Base-by-base conservation (phyloP, 768 basidiomycete species). In the Mycena polygramma region DNA sequence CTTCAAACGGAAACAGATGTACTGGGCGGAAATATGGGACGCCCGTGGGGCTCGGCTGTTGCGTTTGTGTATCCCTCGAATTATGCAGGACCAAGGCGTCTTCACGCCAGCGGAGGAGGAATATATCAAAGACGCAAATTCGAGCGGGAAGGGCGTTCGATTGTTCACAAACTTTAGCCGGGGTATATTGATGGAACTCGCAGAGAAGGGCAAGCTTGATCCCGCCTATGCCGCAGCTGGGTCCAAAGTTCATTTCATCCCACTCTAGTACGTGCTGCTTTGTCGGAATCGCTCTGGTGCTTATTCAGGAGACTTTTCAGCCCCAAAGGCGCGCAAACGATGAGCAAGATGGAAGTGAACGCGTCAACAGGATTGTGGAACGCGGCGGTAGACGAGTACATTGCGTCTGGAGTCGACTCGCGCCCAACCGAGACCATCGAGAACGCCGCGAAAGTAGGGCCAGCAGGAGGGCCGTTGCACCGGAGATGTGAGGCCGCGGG, bases 1-100 rank as follows among this genome's bases (percentile, higher is more conserved):
- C 41, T 24, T 45, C 52, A 63, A 54, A 19, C 26, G 39, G 9
- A 13, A 20, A 7, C 24, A 46, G 8, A 54, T 63, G 62, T 41
- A 41, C n/a, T 63, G 62, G 62, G 62, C 20, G 20, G 62, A 63
- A 37, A 53, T 13, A 14, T 63, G 62, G 62, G 43, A 63, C 30
- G 10, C 52, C 1, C 26, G 20, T 8, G 10, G 2, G 4, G 52
- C 0, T 52, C n/a, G 9, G 14, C 26, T 63, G 15, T n/a, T 35
- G 19, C 62, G 26, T 52, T 20, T 22, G 7, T 10, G 30, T 22
- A 39, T 62, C 48, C 35, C 60, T 22, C n/a, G n/a, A 43, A 26
- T 63, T n/a, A 45, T 14, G 24, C 7, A 7, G 24, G 19, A 30
- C 22, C 60, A 36, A 36, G 37, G 39, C 30, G 2, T 37, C 0